These are phyloP conservation scores for Aspergillus ustus DNA, from an alignment of 2,329 filamentous ascomycete genomes.

Conservation along the genomic window DNA sequence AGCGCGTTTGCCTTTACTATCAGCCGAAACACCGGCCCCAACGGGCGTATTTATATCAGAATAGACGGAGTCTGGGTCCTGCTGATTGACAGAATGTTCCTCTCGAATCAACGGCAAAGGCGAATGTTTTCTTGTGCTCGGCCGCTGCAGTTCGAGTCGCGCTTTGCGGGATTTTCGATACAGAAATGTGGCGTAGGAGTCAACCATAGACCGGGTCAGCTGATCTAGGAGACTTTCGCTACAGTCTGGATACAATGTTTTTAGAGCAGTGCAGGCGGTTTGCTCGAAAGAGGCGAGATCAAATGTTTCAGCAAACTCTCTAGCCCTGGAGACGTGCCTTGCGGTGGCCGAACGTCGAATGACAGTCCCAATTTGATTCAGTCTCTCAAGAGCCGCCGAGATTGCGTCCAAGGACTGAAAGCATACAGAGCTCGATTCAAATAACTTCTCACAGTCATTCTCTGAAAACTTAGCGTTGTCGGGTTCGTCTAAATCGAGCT, in stretches of 20 bases:
- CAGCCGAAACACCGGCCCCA: neutral
- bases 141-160: neutral
- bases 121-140: neutral
- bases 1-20: too few species aligned
- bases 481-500: neutral
- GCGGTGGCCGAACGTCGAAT: constrained; percentile 8
- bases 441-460: too few species aligned
- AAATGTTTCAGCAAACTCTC: neutral
- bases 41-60: neutral
- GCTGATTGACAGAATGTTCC: neutral
- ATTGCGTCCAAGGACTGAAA: neutral
- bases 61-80: neutral
- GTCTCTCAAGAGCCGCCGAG: constrained; percentile 1
- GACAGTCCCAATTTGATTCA: constrained; percentile 7
- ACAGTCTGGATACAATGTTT: constrained; percentile 3
- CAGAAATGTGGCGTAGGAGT: constrained; percentile 1
- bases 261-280: neutral
- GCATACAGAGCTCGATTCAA: neutral
- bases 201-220: constrained; percentile 1
- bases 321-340: neutral
- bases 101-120: neutral
- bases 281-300: constrained; percentile 6
- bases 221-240: neutral
- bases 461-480: too few species aligned
- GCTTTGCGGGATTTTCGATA: neutral